Conservation (phyloP, 768 basidiomycete species). For the Russula ochroleuca region DNA sequence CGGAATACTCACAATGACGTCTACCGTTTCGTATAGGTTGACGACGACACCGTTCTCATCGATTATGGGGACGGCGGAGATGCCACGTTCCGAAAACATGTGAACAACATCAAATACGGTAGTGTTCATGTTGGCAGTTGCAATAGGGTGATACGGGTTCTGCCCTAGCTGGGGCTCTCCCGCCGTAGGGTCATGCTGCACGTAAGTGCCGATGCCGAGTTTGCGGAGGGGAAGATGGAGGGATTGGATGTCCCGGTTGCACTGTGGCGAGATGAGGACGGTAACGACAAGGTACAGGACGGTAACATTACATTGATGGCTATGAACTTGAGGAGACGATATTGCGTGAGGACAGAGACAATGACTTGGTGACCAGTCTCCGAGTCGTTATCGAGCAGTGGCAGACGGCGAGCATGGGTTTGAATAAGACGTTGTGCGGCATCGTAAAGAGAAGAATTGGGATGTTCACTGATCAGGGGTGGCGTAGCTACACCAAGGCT, state of each 20-base stretch:
- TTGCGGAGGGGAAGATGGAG: slow-evolving; percentile 76
- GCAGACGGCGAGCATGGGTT: slow-evolving; percentile 91
- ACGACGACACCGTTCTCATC: slow-evolving; percentile 90
- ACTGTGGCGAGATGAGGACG: slow-evolving; percentile 45
- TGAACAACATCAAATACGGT: slow-evolving; percentile 98
- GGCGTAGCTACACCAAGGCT: slow-evolving; percentile 89
- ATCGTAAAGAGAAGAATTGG: slow-evolving; percentile 81
- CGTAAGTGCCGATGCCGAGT: slow-evolving; percentile 92
- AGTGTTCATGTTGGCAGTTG: slow-evolving; percentile 85
- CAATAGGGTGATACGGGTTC: slow-evolving; percentile 84
- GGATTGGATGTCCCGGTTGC: slow-evolving; percentile 75
- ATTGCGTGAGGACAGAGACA: slow-evolving; percentile 94
- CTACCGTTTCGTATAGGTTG: slow-evolving; percentile 97
- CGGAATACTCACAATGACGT: slow-evolving; percentile 77
- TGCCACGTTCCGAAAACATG: slow-evolving; percentile 93
- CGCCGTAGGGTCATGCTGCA: slow-evolving; percentile 46
- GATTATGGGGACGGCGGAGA: slow-evolving; percentile 95
- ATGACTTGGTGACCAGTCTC: slow-evolving; percentile 96
- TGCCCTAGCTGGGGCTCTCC: slow-evolving; percentile 47
- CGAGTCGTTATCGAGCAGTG: slow-evolving; percentile 87
- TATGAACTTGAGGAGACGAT: slow-evolving; percentile 96
- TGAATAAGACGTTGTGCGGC: slow-evolving; percentile 87
- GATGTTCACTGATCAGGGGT: slow-evolving; percentile 84
- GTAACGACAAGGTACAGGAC: slow-evolving; percentile 7
- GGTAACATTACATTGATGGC: slow-evolving; percentile 79